Evolutionary conservation across 2,329 filamentous ascomycete genomes (phyloP).

Genomic region (Cytospora paraplurivora): DNA sequence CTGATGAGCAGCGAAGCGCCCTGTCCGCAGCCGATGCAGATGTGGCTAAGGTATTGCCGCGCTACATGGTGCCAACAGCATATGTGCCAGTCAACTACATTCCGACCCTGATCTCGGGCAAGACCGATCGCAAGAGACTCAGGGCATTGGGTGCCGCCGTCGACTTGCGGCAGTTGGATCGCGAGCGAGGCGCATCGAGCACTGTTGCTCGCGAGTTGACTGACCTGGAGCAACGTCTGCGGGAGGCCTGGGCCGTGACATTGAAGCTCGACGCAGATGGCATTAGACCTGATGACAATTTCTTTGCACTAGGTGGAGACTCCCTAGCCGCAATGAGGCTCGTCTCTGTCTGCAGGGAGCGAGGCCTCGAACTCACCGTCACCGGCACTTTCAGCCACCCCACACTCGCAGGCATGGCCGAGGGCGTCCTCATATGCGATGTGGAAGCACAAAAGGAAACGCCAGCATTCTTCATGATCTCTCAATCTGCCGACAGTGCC

Average conservation of each 20-base stretch:
- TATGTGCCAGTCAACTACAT: conserved; percentile 47
- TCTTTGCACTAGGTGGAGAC: conserved; percentile 49
- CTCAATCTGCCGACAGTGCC: conserved; percentile 28
- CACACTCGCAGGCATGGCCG: conserved; percentile 48
- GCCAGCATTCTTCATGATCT: conserved; percentile 34
- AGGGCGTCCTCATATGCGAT: conserved; percentile 36
- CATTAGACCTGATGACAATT: conserved; percentile 44
- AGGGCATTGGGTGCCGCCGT: conserved; percentile 38
- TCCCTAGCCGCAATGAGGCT: conserved; percentile 49
- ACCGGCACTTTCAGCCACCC: conserved; percentile 47
- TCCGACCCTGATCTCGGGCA: conserved; percentile 48
- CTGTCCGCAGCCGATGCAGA: conserved; percentile 29
- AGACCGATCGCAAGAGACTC: conserved; percentile 46
- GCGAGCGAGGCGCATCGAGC: not conserved
- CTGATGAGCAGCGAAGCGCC: conserved; percentile 26
- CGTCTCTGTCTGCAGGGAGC: conserved; percentile 40
- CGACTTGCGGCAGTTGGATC: conserved; percentile 25
- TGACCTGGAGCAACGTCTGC: conserved; percentile 38
- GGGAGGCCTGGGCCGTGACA: conserved; percentile 38
- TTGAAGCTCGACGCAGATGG: conserved; percentile 33
- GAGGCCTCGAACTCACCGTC: conserved; percentile 39
- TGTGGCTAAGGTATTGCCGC: conserved; percentile 21
- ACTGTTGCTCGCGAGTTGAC: conserved; percentile 30
- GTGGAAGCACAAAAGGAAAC: conserved; percentile 33
- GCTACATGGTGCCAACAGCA: conserved; percentile 44